These are phyloP conservation scores for Graphiopsis chlorocephala DNA, from an alignment of 2,329 filamentous ascomycete species.

Conservation along the genomic window DNA sequence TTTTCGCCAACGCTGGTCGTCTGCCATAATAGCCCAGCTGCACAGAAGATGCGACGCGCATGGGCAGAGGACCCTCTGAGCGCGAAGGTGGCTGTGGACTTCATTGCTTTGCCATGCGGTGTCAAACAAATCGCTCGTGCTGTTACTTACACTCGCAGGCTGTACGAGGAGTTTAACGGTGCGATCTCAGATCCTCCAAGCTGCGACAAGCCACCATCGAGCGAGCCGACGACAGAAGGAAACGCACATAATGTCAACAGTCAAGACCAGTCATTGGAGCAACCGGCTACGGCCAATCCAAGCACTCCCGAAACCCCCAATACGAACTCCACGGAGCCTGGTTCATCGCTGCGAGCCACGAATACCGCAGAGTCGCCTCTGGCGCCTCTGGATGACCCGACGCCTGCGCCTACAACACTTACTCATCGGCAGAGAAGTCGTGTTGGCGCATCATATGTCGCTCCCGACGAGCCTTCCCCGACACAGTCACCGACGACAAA, in stretches of 20 bases:
- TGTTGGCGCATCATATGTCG: not conserved
- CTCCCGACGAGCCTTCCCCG: not conserved
- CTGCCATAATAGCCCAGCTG: not conserved
- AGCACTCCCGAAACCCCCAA: not conserved
- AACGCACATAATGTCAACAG: not conserved
- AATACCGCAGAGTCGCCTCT: not conserved
- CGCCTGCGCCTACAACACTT: too few species aligned
- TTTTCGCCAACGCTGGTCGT: not conserved
- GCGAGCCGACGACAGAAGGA: not conserved
- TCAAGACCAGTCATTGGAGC: not conserved
- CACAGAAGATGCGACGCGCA: not conserved
- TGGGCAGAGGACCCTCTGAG: not conserved
- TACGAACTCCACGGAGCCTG: not conserved
- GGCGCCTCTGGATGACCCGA: not conserved
- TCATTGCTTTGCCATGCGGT: not conserved
- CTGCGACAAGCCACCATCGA: not conserved
- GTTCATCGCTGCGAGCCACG: not conserved
- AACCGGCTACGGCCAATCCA: not conserved
- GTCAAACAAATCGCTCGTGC: conserved; percentile 15
- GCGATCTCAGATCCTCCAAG: not conserved
- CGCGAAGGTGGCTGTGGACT: not conserved
- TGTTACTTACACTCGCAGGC: not conserved
- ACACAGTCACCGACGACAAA: not conserved
- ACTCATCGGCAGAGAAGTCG: not conserved
- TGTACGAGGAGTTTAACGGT: not conserved